Evolutionary conservation across 1,139 yeast genomes (phyloP), one percentile per base, ranked within the genome.

Genomic region (Geotrichum australiense): DNA sequence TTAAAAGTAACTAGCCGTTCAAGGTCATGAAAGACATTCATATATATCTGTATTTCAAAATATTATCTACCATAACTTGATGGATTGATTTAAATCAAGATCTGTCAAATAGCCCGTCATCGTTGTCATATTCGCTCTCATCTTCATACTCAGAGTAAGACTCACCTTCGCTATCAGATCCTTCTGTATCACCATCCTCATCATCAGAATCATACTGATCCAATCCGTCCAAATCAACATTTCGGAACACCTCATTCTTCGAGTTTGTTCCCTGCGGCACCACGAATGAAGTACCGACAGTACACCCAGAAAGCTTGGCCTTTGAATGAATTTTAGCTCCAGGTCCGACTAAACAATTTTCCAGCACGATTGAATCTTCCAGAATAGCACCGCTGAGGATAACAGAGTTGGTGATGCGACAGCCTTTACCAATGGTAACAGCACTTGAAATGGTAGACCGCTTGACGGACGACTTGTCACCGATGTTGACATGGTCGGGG

Each of bases 351-450:
- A 91, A 79, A 63, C 95, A 87, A 64, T 89, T 91, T 61, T 93
- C 98, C 50, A 93, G 66, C 39, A 49, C 48, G 7, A 55, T 62
- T 29, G 85, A 96, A 59, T 91, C 96, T 39, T 76, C 94, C 33
- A 93, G 67, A 1, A 63, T 65, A 23, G 79, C 94, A 39, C 76
- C 74, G 55, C 83, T 82, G 47, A 87, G 68, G 8, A 93, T 58
- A 20, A 93, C 76, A 54, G 89, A 86, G 2, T 95, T 97, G 1
- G 89, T 84, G 46, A 93, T 71, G 53, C 91, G 79, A 58, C 94
- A 93, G 50, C 87, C 74, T 57, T 78, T 80, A 36, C 98, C 98
- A 44, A 93, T 77, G 14, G 54, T 66, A 64, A 95, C 85, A 52
- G 74, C 70, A n/a, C 69, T 63, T 6, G 96, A 96, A 32, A 93